Evolutionary conservation across 2,329 filamentous ascomycete genomes (phyloP).

Genomic region (Fusarium paranaense): DNA sequence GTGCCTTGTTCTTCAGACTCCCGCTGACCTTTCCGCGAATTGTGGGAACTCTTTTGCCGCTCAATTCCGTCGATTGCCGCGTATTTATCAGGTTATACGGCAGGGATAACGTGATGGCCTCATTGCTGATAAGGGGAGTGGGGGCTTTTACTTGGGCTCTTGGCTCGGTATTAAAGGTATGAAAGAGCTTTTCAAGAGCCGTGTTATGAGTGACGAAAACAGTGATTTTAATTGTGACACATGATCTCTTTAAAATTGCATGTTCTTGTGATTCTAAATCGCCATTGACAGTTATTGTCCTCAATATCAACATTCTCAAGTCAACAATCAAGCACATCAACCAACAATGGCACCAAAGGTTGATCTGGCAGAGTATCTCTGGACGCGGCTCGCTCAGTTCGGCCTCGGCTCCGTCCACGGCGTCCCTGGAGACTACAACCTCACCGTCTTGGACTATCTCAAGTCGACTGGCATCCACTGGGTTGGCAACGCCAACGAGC

Average conservation of each 20-base stretch:
- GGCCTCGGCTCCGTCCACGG: conserved; percentile 13
- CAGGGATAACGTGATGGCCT: neutral
- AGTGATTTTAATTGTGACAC: neutral
- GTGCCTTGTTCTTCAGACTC: neutral
- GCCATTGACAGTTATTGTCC: neutral
- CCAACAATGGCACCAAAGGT: neutral
- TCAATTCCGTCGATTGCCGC: neutral
- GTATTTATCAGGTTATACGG: neutral
- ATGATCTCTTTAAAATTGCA: neutral
- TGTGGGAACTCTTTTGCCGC: neutral
- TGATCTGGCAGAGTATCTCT: neutral
- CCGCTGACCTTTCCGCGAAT: neutral
- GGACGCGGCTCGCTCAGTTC: neutral
- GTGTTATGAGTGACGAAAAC: neutral
- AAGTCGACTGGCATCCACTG: neutral
- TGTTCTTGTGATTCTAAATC: neutral
- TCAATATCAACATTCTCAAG: neutral
- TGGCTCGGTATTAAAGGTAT: neutral
- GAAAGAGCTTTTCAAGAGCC: neutral
- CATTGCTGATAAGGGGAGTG: neutral
- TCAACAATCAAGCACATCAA: neutral
- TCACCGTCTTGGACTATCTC: conserved; percentile 13
- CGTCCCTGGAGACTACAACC: conserved; percentile 22
- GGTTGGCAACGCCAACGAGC: conserved; percentile 23
- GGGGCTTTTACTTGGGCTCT: neutral